A percentile compares a stretch with the other conserved stretches of the same genome.
Evolutionary conservation across 2,329 filamentous ascomycete species (phyloP).

Genomic region (Lecanoromycetidae sp.): DNA sequence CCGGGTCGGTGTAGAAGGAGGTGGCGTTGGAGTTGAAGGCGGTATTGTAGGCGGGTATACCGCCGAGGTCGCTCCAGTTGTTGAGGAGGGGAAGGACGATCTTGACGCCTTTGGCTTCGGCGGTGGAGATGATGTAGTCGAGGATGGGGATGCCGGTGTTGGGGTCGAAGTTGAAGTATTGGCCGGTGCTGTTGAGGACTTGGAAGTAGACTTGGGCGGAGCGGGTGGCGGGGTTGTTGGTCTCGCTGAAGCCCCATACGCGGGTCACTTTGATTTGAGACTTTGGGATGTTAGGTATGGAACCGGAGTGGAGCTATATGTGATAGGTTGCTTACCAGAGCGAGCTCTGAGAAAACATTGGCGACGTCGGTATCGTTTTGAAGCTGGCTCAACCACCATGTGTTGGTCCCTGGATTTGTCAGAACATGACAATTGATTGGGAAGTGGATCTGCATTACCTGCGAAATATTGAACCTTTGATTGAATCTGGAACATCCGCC

Average conservation of each 20-base stretch:
- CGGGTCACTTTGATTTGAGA: slow-evolving; percentile 40
- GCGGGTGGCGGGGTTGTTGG: slow-evolving; percentile 31
- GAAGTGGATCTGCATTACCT: slow-evolving; percentile 23
- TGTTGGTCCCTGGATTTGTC: slow-evolving; percentile 30
- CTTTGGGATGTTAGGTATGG: slow-evolving; percentile 18
- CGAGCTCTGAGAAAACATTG: slow-evolving; percentile 26
- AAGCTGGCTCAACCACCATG: slow-evolving; percentile 42
- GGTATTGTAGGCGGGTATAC: slow-evolving; percentile 46
- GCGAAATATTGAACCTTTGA: slow-evolving; percentile 33
- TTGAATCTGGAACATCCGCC: slow-evolving; percentile 28
- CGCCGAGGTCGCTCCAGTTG: slow-evolving; percentile 58
- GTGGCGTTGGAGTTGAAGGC: slow-evolving; percentile 42
- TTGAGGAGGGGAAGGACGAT: slow-evolving; percentile 51
- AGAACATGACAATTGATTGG: neutral
- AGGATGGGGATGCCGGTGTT: slow-evolving; percentile 35
- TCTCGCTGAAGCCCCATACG: slow-evolving; percentile 44
- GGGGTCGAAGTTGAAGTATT: slow-evolving; percentile 45
- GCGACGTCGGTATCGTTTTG: slow-evolving; percentile 39
- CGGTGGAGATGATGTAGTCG: slow-evolving; percentile 50
- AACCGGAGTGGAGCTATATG: neutral
- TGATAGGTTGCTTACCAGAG: slow-evolving; percentile 5
- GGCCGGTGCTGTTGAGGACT: slow-evolving; percentile 27
- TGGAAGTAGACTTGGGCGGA: slow-evolving; percentile 35
- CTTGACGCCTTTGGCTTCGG: slow-evolving; percentile 48
- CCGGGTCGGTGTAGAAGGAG: slow-evolving; percentile 45